Percentiles rank a stretch among this genome's conserved stretches.
Evolutionary conservation across 2,329 filamentous ascomycete genomes (phyloP).

Genomic region (Sporothrix brunneoviolacea): DNA sequence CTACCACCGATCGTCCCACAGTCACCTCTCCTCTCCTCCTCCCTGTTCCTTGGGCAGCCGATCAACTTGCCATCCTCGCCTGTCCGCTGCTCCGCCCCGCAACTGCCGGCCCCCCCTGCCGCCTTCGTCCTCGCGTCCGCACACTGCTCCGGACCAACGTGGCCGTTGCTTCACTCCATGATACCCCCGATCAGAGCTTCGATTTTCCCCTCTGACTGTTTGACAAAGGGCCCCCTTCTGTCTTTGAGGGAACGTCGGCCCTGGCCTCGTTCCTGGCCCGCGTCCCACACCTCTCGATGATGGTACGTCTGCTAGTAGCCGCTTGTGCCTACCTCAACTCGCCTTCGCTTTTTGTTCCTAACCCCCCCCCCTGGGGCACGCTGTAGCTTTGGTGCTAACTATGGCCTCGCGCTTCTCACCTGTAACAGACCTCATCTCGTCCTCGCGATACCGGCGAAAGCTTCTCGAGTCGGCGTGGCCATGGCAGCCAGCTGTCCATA

Average conservation of each 20-base stretch:
- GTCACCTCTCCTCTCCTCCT: too few relatives aligned
- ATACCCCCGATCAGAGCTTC: not conserved
- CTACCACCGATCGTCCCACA: too few relatives aligned
- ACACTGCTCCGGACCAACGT: too few relatives aligned
- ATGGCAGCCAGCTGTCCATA: constrained; percentile 56
- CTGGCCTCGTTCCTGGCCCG: constrained; percentile 15
- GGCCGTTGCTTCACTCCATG: constrained; percentile 1
- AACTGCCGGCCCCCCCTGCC: not conserved
- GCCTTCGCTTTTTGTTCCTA: too few relatives aligned
- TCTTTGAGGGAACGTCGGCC: constrained; percentile 14
- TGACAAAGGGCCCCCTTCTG: not conserved
- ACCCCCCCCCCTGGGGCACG: not conserved
- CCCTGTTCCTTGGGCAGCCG: too few relatives aligned
- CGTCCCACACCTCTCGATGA: constrained; percentile 18
- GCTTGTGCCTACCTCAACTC: too few relatives aligned
- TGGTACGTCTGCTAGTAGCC: constrained; percentile 15
- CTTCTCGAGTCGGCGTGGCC: constrained; percentile 53
- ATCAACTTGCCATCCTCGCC: too few relatives aligned
- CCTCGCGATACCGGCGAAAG: constrained; percentile 50
- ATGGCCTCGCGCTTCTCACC: not conserved
- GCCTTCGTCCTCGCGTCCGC: not conserved
- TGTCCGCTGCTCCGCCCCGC: too few relatives aligned
- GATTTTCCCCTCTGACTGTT: not conserved
- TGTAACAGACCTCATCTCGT: constrained; percentile 49
- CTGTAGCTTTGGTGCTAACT: too few relatives aligned